Evolutionary conservation across 2,329 filamentous ascomycete species (phyloP).

Genomic region (Xylariaceae sp.): DNA sequence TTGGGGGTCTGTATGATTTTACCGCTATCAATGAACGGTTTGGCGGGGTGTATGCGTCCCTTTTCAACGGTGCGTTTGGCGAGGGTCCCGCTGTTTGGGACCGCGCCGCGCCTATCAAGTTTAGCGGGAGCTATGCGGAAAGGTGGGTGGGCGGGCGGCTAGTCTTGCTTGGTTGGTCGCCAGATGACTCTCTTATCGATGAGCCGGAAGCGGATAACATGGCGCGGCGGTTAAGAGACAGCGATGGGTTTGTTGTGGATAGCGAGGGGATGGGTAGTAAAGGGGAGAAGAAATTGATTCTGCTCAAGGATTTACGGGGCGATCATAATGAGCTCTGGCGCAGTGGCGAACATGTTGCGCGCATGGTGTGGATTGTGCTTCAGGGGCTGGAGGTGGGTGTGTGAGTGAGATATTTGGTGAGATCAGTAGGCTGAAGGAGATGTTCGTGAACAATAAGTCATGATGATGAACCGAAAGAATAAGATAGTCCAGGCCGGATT

Average conservation of each 20-base stretch:
- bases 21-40: constrained; percentile 48
- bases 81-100: constrained; percentile 48
- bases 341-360: constrained; percentile 54
- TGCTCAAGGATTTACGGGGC: constrained; percentile 48
- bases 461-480: no score
- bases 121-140: constrained; percentile 39
- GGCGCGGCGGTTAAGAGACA: constrained; percentile 42
- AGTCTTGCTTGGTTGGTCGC: constrained; percentile 43
- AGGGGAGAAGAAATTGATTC: constrained; percentile 28
- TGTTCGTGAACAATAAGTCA: no score
- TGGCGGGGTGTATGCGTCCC: constrained; percentile 48
- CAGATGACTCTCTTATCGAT: constrained; percentile 49
- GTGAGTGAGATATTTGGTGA: background rate
- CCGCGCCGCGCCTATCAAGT: constrained; percentile 50
- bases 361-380: constrained; percentile 36
- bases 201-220: constrained; percentile 57
- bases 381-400: constrained; percentile 8
- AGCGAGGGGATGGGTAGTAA: background rate
- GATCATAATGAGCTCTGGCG: constrained; percentile 62
- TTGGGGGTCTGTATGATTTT: constrained; percentile 66
- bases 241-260: constrained; percentile 31
- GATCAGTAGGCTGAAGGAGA: background rate
- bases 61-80: constrained; percentile 61
- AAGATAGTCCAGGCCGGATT: no score
- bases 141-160: constrained; percentile 34